phyloP scores from a whole-genome alignment of 495 filamentous ascomycete genomes.

The Delitschia confertaspora region DNA sequence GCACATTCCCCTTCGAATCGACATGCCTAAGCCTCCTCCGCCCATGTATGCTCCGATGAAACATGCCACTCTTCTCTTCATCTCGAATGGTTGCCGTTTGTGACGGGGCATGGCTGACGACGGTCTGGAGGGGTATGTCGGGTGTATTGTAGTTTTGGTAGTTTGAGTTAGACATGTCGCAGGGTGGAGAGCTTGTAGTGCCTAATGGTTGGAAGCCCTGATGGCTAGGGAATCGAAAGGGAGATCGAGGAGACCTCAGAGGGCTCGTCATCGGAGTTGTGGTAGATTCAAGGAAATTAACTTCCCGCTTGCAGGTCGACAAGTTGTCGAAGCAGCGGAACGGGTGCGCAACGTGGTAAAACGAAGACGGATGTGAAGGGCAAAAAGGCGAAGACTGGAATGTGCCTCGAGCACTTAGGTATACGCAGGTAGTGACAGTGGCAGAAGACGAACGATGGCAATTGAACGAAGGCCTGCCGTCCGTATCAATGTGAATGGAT shows the following conservation, averaged over 20 bases:
- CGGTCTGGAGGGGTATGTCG: slow-evolving; percentile 28
- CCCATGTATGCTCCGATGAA: slow-evolving; percentile 44
- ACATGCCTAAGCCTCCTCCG: slow-evolving; percentile 44
- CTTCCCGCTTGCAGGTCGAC: background rate
- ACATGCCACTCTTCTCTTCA: slow-evolving; percentile 46
- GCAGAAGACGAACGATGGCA: slow-evolving; percentile 3
- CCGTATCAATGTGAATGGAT: slow-evolving; percentile 4
- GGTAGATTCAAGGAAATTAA: background rate
- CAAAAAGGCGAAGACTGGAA: slow-evolving; percentile 3
- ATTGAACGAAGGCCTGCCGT: slow-evolving; percentile 24
- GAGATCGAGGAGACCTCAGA: slow-evolving; percentile 13
- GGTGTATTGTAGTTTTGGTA: too few species aligned
- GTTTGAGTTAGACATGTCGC: slow-evolving; percentile 22
- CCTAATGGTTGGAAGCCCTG: slow-evolving; percentile 33
- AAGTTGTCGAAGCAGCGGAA: background rate
- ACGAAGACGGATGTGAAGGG: background rate
- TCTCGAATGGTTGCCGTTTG: slow-evolving; percentile 16
- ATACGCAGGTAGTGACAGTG: background rate
- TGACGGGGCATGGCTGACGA: slow-evolving; percentile 28
- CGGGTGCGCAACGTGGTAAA: background rate
- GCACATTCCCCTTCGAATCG: slow-evolving; percentile 41
- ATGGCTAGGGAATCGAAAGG: slow-evolving; percentile 27
- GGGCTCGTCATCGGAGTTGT: slow-evolving; percentile 6
- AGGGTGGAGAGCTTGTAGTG: too few species aligned
- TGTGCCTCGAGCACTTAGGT: slow-evolving; percentile 22